Conservation (phyloP, 352 stramenopile species). For the Globisporangium megalacanthum region DNA sequence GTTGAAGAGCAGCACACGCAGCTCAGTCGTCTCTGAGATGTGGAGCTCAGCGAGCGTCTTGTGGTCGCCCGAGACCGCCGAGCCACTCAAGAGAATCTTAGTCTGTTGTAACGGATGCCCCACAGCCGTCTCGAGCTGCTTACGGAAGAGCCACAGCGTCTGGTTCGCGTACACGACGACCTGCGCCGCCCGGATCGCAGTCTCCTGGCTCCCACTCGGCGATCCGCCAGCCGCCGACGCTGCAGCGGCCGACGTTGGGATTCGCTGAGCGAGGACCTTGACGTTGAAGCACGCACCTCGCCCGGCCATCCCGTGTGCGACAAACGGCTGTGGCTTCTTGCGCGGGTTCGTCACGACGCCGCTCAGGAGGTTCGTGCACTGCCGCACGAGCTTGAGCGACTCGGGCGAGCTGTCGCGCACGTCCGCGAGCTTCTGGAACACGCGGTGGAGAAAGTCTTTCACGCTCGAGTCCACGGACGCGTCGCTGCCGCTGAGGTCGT, state of each 20-base stretch:
- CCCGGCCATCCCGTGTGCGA: constrained; percentile 63
- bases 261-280: constrained; percentile 76
- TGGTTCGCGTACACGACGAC: constrained; percentile 73
- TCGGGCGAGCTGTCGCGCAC: constrained; percentile 43
- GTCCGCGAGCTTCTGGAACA: constrained; percentile 63
- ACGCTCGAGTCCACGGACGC: constrained; percentile 27
- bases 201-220: constrained; percentile 31
- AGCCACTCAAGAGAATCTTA: constrained; percentile 71
- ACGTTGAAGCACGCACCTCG: constrained; percentile 73
- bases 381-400: constrained; percentile 65
- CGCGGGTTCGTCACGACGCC: constrained; percentile 55
- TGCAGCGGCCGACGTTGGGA: constrained; percentile 35
- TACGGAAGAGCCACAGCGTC: constrained; percentile 60
- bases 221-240: constrained; percentile 8
- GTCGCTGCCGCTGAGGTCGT: constrained; percentile 26
- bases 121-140: constrained; percentile 68
- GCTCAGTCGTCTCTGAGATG: constrained; percentile 69
- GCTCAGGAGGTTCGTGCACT: constrained; percentile 66
- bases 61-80: constrained; percentile 62
- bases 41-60: constrained; percentile 80
- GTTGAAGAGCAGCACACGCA: constrained; percentile 81
- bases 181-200: constrained; percentile 52
- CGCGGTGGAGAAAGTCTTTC: constrained; percentile 79
- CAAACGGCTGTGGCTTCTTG: constrained; percentile 34
- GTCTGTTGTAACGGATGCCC: constrained; percentile 73